These are phyloP conservation scores for Carpinus viminea DNA, from an alignment of 306 rosid species.

Conservation along the genomic window DNA sequence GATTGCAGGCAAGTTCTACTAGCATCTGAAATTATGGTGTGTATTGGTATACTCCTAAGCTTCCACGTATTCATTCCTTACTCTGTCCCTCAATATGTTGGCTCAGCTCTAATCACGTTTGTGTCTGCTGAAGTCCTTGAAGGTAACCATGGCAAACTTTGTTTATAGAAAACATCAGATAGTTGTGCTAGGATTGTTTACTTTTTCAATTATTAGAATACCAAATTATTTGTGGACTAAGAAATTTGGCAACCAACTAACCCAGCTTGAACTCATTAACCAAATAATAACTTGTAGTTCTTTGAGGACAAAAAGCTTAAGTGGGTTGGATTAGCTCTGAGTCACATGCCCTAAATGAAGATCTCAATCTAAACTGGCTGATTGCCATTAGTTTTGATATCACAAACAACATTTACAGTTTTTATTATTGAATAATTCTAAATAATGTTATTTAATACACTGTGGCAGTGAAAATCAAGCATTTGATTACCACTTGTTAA, in stretches of 20 bases:
- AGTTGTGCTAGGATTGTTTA: constrained; percentile 7
- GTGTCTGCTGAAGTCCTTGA: constrained; percentile 87
- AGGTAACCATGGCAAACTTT: constrained; percentile 50
- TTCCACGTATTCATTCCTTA: constrained; percentile 64
- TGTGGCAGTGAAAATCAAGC: too few species aligned
- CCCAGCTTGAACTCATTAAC: not conserved
- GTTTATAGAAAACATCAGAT: not conserved
- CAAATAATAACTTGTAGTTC: not conserved
- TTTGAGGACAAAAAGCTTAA: not conserved
- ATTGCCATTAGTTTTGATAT: too few species aligned
- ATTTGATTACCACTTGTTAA: too few species aligned
- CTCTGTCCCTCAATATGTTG: constrained; percentile 68
- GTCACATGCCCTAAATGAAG: too few species aligned
- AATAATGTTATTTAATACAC: too few species aligned
- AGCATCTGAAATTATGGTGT: constrained; percentile 78
- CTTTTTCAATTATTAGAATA: not conserved
- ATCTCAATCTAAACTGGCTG: too few species aligned
- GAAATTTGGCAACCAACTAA: not conserved
- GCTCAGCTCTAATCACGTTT: constrained; percentile 82
- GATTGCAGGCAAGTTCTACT: constrained; percentile 72
- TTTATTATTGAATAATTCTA: too few species aligned
- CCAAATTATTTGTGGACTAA: not conserved
- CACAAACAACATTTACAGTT: too few species aligned
- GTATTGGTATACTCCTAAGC: constrained; percentile 74
- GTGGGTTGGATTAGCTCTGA: not conserved